Evolutionary conservation across 371 early-diverging fungal species (phyloP).

Genomic region (Ecytonucleospora hepatopenaei): DNA sequence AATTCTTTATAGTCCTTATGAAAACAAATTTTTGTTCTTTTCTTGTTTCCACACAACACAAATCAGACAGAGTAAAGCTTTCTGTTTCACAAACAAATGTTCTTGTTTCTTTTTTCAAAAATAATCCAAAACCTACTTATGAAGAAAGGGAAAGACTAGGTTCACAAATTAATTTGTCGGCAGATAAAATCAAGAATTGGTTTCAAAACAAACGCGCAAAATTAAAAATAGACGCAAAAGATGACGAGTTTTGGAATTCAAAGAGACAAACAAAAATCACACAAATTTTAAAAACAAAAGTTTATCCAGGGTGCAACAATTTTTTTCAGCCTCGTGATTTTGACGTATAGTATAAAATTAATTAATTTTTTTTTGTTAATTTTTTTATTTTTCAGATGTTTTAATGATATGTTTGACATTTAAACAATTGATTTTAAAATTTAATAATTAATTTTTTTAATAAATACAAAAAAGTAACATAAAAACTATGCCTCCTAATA

Average conservation of each 20-base stretch:
- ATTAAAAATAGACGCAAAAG: constrained; percentile 15
- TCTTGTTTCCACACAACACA: not conserved
- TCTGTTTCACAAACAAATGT: constrained; percentile 28
- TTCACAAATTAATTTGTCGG: constrained; percentile 16
- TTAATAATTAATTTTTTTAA: not conserved
- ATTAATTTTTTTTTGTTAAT: too few relatives aligned
- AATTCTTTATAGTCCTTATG: not conserved
- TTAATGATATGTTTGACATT: too few relatives aligned
- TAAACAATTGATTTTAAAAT: too few relatives aligned
- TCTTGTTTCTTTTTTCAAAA: constrained; percentile 33
- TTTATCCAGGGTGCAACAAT: constrained; percentile 32
- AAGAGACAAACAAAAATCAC: not conserved
- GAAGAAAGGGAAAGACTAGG: constrained; percentile 35
- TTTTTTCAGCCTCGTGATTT: constrained; percentile 16
- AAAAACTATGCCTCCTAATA: not conserved
- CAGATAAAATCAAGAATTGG: constrained; percentile 52
- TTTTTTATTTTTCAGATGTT: too few relatives aligned
- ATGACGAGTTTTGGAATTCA: not conserved
- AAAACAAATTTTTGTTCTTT: not conserved
- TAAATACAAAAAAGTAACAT: constrained; percentile 1
- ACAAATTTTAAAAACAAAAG: not conserved
- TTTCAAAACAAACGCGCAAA: constrained; percentile 56
- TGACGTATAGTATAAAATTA: not conserved
- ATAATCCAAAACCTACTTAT: constrained; percentile 42
- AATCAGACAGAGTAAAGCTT: constrained; percentile 32